These are phyloP conservation scores for Agaricales sp. DNA, from an alignment of 1,284 basidiomycete species.

Conservation along the genomic window DNA sequence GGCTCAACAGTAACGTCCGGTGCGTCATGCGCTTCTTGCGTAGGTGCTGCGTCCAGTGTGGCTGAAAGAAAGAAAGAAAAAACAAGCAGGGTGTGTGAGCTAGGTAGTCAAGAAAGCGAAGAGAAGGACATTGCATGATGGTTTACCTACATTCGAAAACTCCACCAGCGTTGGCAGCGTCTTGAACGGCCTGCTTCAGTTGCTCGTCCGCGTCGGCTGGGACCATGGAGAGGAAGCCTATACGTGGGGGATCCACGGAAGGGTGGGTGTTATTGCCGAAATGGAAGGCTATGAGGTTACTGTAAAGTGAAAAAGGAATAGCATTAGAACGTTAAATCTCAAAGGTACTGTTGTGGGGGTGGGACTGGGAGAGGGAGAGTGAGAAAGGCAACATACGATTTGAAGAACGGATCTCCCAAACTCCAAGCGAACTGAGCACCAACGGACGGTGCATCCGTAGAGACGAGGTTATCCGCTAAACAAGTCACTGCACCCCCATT, in stretches of 20 bases:
- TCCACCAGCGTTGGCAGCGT: constrained; percentile 9
- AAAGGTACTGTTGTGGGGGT: too few relatives aligned
- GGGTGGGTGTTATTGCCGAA: constrained; percentile 12
- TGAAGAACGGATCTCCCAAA: constrained; percentile 23
- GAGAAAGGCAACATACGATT: constrained; percentile 16
- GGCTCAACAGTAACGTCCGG: not conserved
- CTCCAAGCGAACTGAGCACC: constrained; percentile 25
- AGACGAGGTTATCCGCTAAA: constrained; percentile 32
- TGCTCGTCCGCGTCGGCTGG: constrained; percentile 9
- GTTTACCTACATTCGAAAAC: constrained; percentile 11
- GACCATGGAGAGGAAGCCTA: constrained; percentile 10
- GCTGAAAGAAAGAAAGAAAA: not conserved
- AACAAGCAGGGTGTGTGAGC: too few relatives aligned
- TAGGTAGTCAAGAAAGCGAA: not conserved
- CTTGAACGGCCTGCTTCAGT: constrained; percentile 7
- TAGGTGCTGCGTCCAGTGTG: not conserved
- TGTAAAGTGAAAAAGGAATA: constrained; percentile 12
- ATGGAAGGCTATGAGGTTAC: constrained; percentile 21
- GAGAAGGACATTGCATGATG: not conserved
- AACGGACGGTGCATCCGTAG: constrained; percentile 39
- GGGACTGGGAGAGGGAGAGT: too few relatives aligned
- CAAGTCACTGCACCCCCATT: constrained; percentile 32
- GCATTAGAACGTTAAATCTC: not conserved
- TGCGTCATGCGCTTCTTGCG: not conserved
- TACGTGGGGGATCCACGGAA: constrained; percentile 12